Evolutionary conservation across 495 filamentous ascomycete species (phyloP).

Genomic region (Neurospora sp.): DNA sequence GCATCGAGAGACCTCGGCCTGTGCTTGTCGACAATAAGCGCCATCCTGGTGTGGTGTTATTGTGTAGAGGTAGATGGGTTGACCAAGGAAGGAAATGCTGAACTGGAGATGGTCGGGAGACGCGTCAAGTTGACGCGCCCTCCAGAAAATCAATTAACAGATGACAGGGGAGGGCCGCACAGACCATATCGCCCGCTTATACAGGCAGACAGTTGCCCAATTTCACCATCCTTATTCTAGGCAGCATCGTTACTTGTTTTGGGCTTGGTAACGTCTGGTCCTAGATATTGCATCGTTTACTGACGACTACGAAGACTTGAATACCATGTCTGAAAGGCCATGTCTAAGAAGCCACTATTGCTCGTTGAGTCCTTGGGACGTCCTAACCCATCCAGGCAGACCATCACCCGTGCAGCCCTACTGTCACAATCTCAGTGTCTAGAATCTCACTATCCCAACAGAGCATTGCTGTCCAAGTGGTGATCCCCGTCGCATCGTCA

Average conservation of each 20-base stretch:
- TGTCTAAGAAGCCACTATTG: background rate
- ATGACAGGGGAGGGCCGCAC: conserved; percentile 2
- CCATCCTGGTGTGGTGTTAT: conserved; percentile 25
- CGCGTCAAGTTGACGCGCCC: conserved; percentile 10
- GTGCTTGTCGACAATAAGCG: conserved; percentile 87
- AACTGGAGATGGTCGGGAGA: conserved; percentile 7
- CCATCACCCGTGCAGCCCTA: background rate
- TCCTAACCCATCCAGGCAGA: background rate
- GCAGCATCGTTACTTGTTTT: background rate
- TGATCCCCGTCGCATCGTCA: background rate
- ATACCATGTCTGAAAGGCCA: background rate
- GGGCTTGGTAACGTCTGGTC: background rate
- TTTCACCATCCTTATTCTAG: background rate
- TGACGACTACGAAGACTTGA: background rate
- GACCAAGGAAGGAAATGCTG: background rate
- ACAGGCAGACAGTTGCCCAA: background rate
- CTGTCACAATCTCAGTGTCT: background rate
- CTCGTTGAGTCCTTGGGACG: background rate
- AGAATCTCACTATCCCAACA: background rate
- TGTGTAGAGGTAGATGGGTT: background rate
- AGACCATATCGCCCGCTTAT: conserved; percentile 3
- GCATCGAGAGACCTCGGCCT: conserved; percentile 80
- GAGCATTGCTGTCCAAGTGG: background rate
- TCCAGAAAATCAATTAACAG: conserved; percentile 7
- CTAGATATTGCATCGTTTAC: background rate